Evolutionary conservation across 352 stramenopile genomes (phyloP).

Genomic region (Pseudoperonospora humuli): DNA sequence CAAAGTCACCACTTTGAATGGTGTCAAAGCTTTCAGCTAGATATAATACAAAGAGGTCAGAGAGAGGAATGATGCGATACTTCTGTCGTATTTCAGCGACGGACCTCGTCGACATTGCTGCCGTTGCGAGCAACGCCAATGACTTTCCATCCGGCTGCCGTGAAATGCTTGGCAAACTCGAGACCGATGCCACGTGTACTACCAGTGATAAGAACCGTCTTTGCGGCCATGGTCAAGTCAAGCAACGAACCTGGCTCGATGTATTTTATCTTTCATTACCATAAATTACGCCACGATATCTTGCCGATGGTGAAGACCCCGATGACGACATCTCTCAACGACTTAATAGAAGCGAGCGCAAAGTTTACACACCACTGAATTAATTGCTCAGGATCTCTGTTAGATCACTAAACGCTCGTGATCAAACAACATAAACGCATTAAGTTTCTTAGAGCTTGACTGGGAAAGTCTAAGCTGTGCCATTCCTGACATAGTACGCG

Average conservation of each 20-base stretch:
- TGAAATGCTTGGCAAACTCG: conserved; percentile 35
- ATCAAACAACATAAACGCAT: too few species aligned
- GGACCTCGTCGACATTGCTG: conserved; percentile 10
- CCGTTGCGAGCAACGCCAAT: conserved; percentile 17
- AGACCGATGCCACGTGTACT: conserved; percentile 36
- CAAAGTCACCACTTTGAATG: conserved; percentile 19
- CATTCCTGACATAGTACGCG: conserved; percentile 43
- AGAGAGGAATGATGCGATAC: background rate
- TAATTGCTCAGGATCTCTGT: too few species aligned
- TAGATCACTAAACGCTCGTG: too few species aligned
- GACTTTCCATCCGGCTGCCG: conserved; percentile 40
- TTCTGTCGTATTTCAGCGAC: background rate
- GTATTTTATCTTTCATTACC: too few species aligned
- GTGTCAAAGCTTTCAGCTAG: conserved; percentile 13
- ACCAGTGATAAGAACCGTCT: conserved; percentile 43
- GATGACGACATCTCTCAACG: too few species aligned
- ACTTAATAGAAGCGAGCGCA: too few species aligned
- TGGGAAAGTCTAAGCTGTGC: background rate
- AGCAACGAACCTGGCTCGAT: too few species aligned
- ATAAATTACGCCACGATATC: too few species aligned
- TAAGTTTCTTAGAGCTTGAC: too few species aligned
- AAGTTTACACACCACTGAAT: too few species aligned
- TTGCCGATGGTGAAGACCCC: too few species aligned
- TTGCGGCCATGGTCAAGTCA: too few species aligned
- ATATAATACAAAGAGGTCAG: background rate